Conservation (phyloP, 106 monocot genomes). For the Amphibolis antarctica region DNA sequence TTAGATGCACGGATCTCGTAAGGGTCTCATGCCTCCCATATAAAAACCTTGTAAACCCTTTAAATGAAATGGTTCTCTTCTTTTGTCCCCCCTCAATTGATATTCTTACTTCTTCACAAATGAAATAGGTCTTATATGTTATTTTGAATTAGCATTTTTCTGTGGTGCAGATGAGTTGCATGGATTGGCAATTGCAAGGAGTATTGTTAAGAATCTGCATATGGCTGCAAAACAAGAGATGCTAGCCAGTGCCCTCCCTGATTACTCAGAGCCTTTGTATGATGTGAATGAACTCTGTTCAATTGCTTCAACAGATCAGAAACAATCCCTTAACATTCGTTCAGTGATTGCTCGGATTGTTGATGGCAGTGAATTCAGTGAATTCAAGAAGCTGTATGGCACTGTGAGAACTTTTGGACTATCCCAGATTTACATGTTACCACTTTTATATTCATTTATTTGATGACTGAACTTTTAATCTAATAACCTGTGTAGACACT, state of each 20-base stretch:
- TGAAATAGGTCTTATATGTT: background rate
- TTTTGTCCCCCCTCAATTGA: too few species aligned
- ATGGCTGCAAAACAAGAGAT: conserved; percentile 58
- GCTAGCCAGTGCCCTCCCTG: conserved; percentile 15
- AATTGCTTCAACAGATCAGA: conserved; percentile 87
- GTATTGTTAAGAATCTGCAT: conserved; percentile 81
- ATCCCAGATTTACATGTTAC: conserved; percentile 3
- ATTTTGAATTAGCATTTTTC: background rate
- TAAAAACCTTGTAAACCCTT: too few species aligned
- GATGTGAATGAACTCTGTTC: conserved; percentile 62
- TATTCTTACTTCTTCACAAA: too few species aligned
- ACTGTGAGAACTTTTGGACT: conserved; percentile 45
- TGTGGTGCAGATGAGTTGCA: conserved; percentile 78
- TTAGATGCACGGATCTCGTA: too few species aligned
- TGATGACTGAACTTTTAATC: background rate
- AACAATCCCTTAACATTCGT: conserved; percentile 77
- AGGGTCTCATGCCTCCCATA: too few species aligned
- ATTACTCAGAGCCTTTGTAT: conserved; percentile 62
- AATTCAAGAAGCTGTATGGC: conserved; percentile 98
- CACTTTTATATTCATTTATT: background rate
- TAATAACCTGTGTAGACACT: conserved; percentile 49
- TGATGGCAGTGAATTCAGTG: conserved; percentile 97
- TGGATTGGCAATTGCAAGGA: conserved; percentile 76
- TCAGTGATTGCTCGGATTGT: conserved; percentile 86
- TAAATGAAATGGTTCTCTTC: too few species aligned